Base-by-base conservation (phyloP, 306 rosid species). In the Lablab purpureus region DNA sequence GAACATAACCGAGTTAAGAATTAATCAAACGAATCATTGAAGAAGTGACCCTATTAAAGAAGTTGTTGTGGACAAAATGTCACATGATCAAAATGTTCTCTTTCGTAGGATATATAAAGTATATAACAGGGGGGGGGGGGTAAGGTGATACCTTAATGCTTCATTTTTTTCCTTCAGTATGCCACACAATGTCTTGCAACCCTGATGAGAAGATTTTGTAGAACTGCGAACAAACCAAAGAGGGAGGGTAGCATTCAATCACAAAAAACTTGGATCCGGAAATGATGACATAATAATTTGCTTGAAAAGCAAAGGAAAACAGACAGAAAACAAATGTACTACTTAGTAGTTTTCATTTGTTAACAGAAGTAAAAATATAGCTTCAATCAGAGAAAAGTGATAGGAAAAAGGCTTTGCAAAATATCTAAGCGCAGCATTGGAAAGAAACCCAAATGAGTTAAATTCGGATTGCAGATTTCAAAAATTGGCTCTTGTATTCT, bases 201-300 rank as follows among this genome's bases (percentile, higher is more conserved):
- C 99, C 97, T 2, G 98, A 91, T 43, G 99, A 87, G 75, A 95
- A 91, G 7, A 46, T 93, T 80, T 93, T 90, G 87, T 91, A 95
- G 84, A 95, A 95, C 99, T 95, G 97, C 76, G 47, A 70, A 11
- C 52, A 49, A 71, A 70, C 66, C 60, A 74, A 70, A 63, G 60
- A 58, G 10, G 54, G 54, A 27, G 73, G 40, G 74, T 74, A 62
- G 17, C 47, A 25, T 80, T 72, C 82, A 58, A 71, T 74, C 78
- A 73, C 40, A 58, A 68, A n/a, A n/a, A n/a, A n/a, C 60, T 55
- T 36, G 2, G 54, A 82, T 30, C 51, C 23, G 32, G 64, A 56
- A 43, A 63, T 72, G 8, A 47, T 67, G 25, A 4, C 71, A 45
- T 37, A 10, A 7, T 37, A 37, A 7, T 37, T 1, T 37, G 8